phyloP scores from a whole-genome alignment of 2,329 filamentous ascomycete species.

The Tolypocladium nubicola region DNA sequence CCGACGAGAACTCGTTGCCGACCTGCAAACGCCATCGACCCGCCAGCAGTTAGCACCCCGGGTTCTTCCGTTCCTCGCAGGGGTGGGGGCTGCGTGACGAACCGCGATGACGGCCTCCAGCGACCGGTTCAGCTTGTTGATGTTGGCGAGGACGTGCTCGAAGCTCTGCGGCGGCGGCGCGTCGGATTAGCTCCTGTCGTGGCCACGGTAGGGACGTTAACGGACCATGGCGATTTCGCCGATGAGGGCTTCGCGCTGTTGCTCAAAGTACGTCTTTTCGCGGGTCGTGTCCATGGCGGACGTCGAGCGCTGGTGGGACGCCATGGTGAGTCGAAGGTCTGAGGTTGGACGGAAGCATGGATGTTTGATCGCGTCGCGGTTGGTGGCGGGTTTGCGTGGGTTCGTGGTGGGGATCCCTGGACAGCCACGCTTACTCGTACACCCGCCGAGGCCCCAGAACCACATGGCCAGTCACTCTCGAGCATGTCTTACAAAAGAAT shows the following conservation, averaged over 20 bases:
- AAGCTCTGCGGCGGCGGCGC: slow-evolving; percentile 41
- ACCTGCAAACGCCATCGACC: slow-evolving; percentile 38
- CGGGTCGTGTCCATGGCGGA: slow-evolving; percentile 15
- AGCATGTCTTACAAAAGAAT: background rate
- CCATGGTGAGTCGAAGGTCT: slow-evolving; percentile 14
- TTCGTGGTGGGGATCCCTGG: background rate
- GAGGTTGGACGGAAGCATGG: background rate
- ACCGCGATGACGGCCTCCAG: slow-evolving; percentile 86
- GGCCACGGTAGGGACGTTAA: slow-evolving; percentile 1
- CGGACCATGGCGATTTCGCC: slow-evolving; percentile 62
- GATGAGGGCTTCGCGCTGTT: slow-evolving; percentile 62
- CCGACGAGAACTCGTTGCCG: slow-evolving; percentile 93
- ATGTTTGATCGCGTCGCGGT: background rate
- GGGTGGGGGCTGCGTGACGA: slow-evolving; percentile 16
- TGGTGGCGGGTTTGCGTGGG: background rate
- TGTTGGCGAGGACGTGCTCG: slow-evolving; percentile 87
- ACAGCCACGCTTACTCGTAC: background rate
- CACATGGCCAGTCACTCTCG: background rate
- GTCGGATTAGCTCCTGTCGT: background rate
- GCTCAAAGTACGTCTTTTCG: slow-evolving; percentile 59
- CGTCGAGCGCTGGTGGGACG: slow-evolving; percentile 17
- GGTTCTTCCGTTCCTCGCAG: too few relatives aligned
- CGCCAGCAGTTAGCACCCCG: background rate
- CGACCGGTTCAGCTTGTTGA: slow-evolving; percentile 89
- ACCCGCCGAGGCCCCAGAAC: background rate